Base-by-base conservation (phyloP, 2,329 filamentous ascomycete genomes). In the Tetracladium maxilliforme region DNA sequence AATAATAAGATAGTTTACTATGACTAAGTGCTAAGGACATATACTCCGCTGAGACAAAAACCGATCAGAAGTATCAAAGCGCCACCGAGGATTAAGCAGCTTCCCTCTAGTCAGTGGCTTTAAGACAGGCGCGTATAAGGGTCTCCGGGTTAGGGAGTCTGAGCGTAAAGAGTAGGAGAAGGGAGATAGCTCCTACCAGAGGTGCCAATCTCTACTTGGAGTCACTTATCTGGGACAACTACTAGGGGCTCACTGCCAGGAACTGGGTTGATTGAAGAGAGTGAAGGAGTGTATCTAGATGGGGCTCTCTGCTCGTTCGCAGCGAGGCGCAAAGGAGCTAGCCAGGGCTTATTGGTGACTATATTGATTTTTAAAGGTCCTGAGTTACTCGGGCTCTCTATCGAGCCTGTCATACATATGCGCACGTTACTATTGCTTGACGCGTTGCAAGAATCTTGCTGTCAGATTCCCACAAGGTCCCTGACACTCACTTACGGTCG, bases 1-100 rank as follows among this genome's bases (percentile, higher is more conserved):
- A 76, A 50, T 29, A 79, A 49, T n/a, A 16, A 78, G 56, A 40
- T 68, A 71, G 23, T 79, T 49, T 10, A 79, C 68, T 3, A 57
- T 61, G 0, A 67, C 51, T 1, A 70, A 76, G 30, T 48, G 44
- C 73, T 73, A 79, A 0, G 10, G 24, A 21, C n/a, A 29, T 14
- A 71, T 12, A 69, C 61, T 11, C 76, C 77, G 9, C 77, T 78
- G 25, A 75, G 70, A 34, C 80, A 69, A 13, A 84, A 58, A 3
- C 72, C 76, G 10, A 81, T 58, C 3, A 82, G 58, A 11, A 82
- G 49, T 70, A 82, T 79, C 23, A 81, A 46, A 0, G 69, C 71
- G 5, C 64, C 69, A 14, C 67, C 68, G 6, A 80, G 56, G 32
- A 81, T 61, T 7, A 64, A 53, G n/a, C 73, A 23, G 1, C 64